Base-by-base conservation (phyloP, 1,284 basidiomycete genomes). In the Veloporphyrellus conicus region DNA sequence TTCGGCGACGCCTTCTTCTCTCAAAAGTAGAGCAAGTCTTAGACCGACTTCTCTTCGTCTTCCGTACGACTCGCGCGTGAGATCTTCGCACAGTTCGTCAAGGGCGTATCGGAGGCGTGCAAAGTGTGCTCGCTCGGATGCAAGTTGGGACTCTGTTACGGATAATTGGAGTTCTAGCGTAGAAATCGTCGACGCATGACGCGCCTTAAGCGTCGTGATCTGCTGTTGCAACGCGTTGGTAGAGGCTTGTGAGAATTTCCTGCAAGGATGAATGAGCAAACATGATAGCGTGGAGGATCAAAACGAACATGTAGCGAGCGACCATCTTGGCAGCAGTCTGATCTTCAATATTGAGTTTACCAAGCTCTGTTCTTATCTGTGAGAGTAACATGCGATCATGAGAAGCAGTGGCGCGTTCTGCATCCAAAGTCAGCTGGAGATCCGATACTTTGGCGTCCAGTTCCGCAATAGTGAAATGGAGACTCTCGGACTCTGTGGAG, bases 201-300 rank as follows among this genome's bases (percentile, higher is more conserved):
- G 77, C 0, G 73, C 64, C 38, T 77, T 79, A 42, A 85, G 69
- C 3, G 79, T 72, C 9, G 74, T 72, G 37, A 92, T 74, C 20
- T 87, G 78, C 5, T 71, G 64, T 59, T 90, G 87, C 1, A 92
- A 76, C 1, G 77, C 68, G 46, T 87, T 76, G 12, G 84, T 87
- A 8, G 87, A 82, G 16, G 81, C 76, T 64, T 93, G 90, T 2
- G 90, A 90, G 66, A 93, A 93, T 57, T 84, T 87, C 87, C 87
- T 89, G 53, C 10, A 1, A 40, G 20, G 14, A 19, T 31, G 5
- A 1, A 8, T 52, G 37, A 54, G 38, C 11, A 33, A n/a, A 37
- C 2, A 19, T 2, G 22, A 19, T 1, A 15, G 5, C 2, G 4
- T 3, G 19, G 1, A 18, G 5, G 20, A 4, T 3, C 45, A 23